A percentile compares a stretch with the other conserved stretches of the same genome.
Evolutionary conservation across 2,329 filamentous ascomycete genomes (phyloP).

Genomic region (Aureobasidium lini): DNA sequence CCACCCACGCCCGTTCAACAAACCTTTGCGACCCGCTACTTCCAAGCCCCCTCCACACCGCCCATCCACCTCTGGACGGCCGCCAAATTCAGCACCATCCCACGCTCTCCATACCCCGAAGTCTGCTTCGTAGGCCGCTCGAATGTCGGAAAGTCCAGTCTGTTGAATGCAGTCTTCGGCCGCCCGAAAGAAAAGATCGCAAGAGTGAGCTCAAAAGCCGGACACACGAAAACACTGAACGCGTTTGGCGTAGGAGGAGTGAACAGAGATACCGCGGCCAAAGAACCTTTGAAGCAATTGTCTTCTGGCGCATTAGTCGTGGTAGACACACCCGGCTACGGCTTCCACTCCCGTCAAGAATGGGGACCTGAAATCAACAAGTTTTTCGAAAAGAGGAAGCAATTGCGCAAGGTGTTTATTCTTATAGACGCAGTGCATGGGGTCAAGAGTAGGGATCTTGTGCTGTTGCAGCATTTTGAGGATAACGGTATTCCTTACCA

Average conservation of each 20-base stretch:
- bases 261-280: conserved; percentile 19
- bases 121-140: conserved; percentile 61
- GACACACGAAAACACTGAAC: conserved; percentile 59
- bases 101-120: conserved; percentile 48
- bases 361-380: conserved; percentile 64
- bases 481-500: conserved; percentile 54
- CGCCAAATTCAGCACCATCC: conserved; percentile 53
- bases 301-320: conserved; percentile 45
- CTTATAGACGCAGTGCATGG: conserved; percentile 58
- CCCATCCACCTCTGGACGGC: conserved; percentile 54
- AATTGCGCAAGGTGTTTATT: conserved; percentile 58
- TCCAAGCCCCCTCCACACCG: conserved; percentile 33
- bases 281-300: conserved; percentile 33
- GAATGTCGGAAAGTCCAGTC: conserved; percentile 62
- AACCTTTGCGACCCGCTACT: conserved; percentile 36
- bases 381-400: conserved; percentile 54
- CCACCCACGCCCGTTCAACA: conserved; percentile 32
- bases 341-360: conserved; percentile 50
- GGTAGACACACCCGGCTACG: conserved; percentile 67
- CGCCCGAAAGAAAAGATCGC: conserved; percentile 36
- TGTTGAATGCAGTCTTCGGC: conserved; percentile 58
- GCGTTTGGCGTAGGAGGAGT: conserved; percentile 51
- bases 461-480: conserved; percentile 50
- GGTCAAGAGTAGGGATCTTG: conserved; percentile 52
- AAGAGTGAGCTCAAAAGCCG: conserved; percentile 52